phyloP scores from a whole-genome alignment of 2,329 filamentous ascomycete species.

The Cercospora janseana region DNA sequence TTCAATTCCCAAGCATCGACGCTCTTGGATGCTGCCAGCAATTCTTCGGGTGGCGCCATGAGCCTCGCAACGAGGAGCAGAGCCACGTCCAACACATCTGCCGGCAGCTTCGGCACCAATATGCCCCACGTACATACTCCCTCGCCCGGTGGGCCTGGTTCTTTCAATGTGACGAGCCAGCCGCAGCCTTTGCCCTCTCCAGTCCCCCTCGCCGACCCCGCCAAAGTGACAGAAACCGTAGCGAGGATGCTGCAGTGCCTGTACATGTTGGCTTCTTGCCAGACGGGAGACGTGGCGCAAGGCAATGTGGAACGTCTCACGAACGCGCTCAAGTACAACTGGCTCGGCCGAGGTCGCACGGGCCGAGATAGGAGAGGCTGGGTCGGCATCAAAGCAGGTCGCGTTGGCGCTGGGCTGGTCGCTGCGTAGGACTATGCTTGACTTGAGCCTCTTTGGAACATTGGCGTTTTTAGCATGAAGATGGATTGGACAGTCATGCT shows the following conservation, averaged over 20 bases:
- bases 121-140: constrained; percentile 38
- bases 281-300: constrained; percentile 69
- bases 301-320: constrained; percentile 79
- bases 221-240: constrained; percentile 89
- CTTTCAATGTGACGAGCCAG: constrained; percentile 27
- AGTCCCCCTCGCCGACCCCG: constrained; percentile 39
- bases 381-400: constrained; percentile 62
- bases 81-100: constrained; percentile 77
- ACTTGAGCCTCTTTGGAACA: too few species aligned
- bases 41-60: constrained; percentile 46
- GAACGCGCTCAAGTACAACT: constrained; percentile 90
- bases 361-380: constrained; percentile 87
- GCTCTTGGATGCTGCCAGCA: constrained; percentile 64
- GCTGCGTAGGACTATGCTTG: constrained; percentile 10
- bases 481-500: too few species aligned
- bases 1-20: constrained; percentile 79
- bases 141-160: constrained; percentile 22
- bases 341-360: constrained; percentile 85
- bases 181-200: constrained; percentile 27
- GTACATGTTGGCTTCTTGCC: constrained; percentile 79
- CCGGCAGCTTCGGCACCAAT: constrained; percentile 47
- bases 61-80: constrained; percentile 61
- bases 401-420: constrained; percentile 33
- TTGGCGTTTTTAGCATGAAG: not conserved
- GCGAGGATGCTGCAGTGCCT: constrained; percentile 95